Evolutionary conservation across 352 stramenopile genomes (phyloP).

Genomic region (Bremia lactucae): DNA sequence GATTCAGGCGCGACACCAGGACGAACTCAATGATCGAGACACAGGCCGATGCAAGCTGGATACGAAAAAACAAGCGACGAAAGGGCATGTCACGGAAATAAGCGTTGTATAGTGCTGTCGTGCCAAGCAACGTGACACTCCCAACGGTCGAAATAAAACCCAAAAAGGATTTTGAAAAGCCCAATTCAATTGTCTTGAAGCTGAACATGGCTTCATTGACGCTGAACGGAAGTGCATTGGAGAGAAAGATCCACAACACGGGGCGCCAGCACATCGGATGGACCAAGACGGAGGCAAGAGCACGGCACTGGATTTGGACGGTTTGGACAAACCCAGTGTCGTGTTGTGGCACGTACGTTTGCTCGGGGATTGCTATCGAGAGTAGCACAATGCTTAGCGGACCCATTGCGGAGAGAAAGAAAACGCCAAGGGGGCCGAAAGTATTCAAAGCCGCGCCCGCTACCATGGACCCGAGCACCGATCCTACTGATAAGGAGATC

Average conservation of each 20-base stretch:
- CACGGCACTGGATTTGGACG: slow-evolving; percentile 35
- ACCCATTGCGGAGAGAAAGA: slow-evolving; percentile 62
- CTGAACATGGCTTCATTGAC: slow-evolving; percentile 77
- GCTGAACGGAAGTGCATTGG: slow-evolving; percentile 56
- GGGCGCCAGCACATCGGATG: slow-evolving; percentile 69
- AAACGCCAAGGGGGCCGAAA: slow-evolving; percentile 53
- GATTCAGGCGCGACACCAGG: slow-evolving; percentile 59
- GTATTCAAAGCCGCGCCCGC: slow-evolving; percentile 47
- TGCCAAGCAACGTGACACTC: slow-evolving; percentile 56
- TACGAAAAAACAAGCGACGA: slow-evolving; percentile 62
- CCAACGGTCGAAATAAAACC: slow-evolving; percentile 69
- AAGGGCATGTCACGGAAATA: slow-evolving; percentile 75
- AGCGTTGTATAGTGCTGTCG: slow-evolving; percentile 67
- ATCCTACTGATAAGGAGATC: slow-evolving; percentile 61
- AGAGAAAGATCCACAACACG: slow-evolving; percentile 77
- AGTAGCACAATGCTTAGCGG: slow-evolving; percentile 54
- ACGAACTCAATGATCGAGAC: slow-evolving; percentile 63
- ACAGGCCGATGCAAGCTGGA: slow-evolving; percentile 54
- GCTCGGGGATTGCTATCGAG: slow-evolving; percentile 49
- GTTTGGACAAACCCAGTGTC: slow-evolving; percentile 38
- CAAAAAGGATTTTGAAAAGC: slow-evolving; percentile 70
- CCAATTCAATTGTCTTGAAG: slow-evolving; percentile 68
- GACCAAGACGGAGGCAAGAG: slow-evolving; percentile 45
- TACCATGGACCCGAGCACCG: slow-evolving; percentile 58
- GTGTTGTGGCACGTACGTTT: slow-evolving; percentile 22